Percentiles rank a stretch among this genome's conserved stretches.
These are phyloP conservation scores for Phaseolus coccineus DNA, from an alignment of 331 rosid species.

Conservation along the genomic window DNA sequence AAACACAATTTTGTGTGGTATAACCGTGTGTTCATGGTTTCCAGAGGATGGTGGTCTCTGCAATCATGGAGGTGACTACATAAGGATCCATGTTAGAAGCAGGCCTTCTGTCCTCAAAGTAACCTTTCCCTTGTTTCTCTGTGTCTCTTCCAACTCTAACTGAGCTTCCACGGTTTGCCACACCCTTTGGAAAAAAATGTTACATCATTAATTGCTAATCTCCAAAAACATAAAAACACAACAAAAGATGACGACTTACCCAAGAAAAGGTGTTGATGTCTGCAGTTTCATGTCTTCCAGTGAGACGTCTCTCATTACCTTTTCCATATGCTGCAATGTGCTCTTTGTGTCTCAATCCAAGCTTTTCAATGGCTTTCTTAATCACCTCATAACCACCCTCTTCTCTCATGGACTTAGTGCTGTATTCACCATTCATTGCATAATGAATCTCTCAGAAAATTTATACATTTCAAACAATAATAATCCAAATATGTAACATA, in stretches of 20 bases:
- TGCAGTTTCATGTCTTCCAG: conserved; percentile 90
- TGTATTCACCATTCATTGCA: conserved; percentile 47
- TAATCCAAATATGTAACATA: not conserved
- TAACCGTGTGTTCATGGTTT: conserved; percentile 54
- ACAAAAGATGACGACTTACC: conserved; percentile 47
- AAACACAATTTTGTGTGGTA: not conserved
- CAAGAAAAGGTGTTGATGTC: conserved; percentile 85
- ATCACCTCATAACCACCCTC: conserved; percentile 84
- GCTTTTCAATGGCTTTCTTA: conserved; percentile 83
- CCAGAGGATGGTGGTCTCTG: conserved; percentile 86
- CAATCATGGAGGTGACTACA: conserved; percentile 87
- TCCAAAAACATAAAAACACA: too few relatives aligned
- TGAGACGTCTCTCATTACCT: conserved; percentile 97
- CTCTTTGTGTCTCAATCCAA: conserved; percentile 78
- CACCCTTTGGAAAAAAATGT: conserved; percentile 58
- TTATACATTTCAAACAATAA: not conserved
- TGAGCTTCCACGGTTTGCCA: conserved; percentile 91
- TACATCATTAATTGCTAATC: not conserved
- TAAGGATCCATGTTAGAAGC: conserved; percentile 99
- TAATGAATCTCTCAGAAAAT: not conserved
- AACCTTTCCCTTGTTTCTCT: conserved; percentile 84
- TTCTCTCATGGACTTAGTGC: conserved; percentile 86
- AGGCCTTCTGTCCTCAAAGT: conserved; percentile 95
- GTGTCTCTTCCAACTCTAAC: conserved; percentile 97
- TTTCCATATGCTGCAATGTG: conserved; percentile 96